phyloP scores from a whole-genome alignment of 192 early-diverging fungal species.

The Coemansia umbellata region DNA sequence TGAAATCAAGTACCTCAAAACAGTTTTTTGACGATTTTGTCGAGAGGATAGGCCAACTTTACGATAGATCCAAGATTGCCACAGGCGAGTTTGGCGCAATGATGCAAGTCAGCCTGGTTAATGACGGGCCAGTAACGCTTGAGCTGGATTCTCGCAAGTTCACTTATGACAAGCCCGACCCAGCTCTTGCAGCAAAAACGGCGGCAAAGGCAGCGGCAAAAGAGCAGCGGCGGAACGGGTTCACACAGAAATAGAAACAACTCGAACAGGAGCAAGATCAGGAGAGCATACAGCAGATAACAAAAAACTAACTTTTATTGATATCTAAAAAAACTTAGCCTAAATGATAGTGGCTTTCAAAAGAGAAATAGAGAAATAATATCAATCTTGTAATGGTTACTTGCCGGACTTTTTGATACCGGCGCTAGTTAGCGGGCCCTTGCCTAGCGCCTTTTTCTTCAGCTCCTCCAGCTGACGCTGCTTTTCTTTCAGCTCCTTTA shows the following conservation, averaged over 20 bases:
- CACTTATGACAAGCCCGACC: slow-evolving; percentile 7
- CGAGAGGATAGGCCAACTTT: slow-evolving; percentile 57
- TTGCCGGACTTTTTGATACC: slow-evolving; percentile 79
- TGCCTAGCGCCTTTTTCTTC: slow-evolving; percentile 57
- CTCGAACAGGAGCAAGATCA: background rate
- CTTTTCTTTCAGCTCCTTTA: slow-evolving; percentile 77
- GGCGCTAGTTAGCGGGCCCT: slow-evolving; percentile 60
- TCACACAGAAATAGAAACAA: background rate
- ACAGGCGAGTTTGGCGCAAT: slow-evolving; percentile 90
- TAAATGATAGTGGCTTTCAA: too few species aligned
- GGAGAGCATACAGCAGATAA: background rate
- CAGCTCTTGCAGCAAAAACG: background rate
- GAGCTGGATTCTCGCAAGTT: slow-evolving; percentile 55
- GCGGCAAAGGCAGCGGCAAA: slow-evolving; percentile 19
- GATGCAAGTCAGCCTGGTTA: slow-evolving; percentile 88
- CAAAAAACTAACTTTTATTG: background rate
- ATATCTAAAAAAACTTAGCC: too few species aligned
- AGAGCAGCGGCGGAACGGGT: slow-evolving; percentile 24
- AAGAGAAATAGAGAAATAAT: too few species aligned
- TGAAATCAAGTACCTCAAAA: slow-evolving; percentile 65
- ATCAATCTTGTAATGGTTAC: too few species aligned
- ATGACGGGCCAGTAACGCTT: slow-evolving; percentile 74
- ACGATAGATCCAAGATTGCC: slow-evolving; percentile 67
- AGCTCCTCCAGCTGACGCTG: slow-evolving; percentile 72
- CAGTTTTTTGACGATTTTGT: slow-evolving; percentile 77